Evolutionary conservation across 257 asterid species (phyloP).

Genomic region (Agastache rugosa): DNA sequence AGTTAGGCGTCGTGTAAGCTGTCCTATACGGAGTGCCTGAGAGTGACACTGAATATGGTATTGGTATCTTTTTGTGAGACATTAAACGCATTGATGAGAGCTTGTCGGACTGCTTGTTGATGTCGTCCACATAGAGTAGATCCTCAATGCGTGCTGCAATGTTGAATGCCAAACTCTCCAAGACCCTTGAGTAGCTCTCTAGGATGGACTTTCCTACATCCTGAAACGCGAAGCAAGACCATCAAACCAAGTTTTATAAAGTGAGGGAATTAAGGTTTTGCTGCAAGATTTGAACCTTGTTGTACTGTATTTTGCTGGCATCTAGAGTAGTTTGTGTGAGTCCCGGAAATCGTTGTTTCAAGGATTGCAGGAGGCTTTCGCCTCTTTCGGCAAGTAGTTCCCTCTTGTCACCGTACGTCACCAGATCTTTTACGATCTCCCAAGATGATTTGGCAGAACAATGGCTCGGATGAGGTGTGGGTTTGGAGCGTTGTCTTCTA

Average conservation of each 20-base stretch:
- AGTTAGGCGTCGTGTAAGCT: slow-evolving; percentile 61
- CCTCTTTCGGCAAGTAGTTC: slow-evolving; percentile 84
- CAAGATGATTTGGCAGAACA: slow-evolving; percentile 80
- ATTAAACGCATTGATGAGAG: slow-evolving; percentile 48
- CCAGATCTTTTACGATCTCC: slow-evolving; percentile 81
- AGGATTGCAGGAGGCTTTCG: slow-evolving; percentile 70
- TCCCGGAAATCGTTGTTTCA: slow-evolving; percentile 78
- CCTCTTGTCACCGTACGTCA: slow-evolving; percentile 76
- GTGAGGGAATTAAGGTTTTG: background rate
- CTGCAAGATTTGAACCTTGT: slow-evolving; percentile 57
- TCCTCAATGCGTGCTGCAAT: slow-evolving; percentile 85
- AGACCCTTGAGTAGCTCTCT: slow-evolving; percentile 97
- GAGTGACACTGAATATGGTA: slow-evolving; percentile 60
- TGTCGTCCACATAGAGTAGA: slow-evolving; percentile 79
- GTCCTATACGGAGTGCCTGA: slow-evolving; percentile 74
- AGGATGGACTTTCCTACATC: slow-evolving; percentile 89
- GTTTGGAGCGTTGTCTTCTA: slow-evolving; percentile 58
- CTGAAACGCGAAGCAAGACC: slow-evolving; percentile 41
- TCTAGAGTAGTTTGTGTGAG: slow-evolving; percentile 83
- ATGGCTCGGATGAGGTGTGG: slow-evolving; percentile 56
- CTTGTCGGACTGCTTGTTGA: slow-evolving; percentile 64
- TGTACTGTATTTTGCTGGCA: slow-evolving; percentile 79
- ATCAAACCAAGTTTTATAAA: background rate
- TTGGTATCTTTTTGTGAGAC: slow-evolving; percentile 57
- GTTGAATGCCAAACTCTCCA: slow-evolving; percentile 89